These are phyloP conservation scores for Trametes coccinea DNA, from an alignment of 768 basidiomycete species.

Conservation along the genomic window DNA sequence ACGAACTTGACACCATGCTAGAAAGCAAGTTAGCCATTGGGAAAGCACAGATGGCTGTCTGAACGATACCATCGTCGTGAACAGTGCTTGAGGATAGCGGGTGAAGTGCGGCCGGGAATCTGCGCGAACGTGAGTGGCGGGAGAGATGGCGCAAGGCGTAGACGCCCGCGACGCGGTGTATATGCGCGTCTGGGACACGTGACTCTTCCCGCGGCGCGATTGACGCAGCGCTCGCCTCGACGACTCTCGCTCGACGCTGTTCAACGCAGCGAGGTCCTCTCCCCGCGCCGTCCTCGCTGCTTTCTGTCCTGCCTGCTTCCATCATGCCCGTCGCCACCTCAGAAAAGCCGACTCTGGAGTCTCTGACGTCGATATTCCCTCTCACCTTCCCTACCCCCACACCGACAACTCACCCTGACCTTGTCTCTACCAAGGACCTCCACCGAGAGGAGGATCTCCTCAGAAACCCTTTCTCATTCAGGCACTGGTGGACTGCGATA, in stretches of 20 bases:
- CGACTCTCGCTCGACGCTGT: background rate
- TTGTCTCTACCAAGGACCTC: slow-evolving; percentile 75
- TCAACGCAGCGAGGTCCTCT: background rate
- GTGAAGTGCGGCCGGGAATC: background rate
- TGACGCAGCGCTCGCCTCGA: slow-evolving; percentile 1
- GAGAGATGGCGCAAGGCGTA: slow-evolving; percentile 13
- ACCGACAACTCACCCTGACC: slow-evolving; percentile 72
- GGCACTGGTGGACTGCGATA: slow-evolving; percentile 92
- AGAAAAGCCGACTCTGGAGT: slow-evolving; percentile 49
- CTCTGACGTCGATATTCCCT: slow-evolving; percentile 67
- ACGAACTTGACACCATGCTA: slow-evolving; percentile 75
- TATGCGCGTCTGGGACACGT: slow-evolving; percentile 17
- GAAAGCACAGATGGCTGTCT: background rate
- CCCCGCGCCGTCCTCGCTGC: background rate
- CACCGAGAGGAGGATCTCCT: slow-evolving; percentile 92
- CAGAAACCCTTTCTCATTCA: slow-evolving; percentile 87
- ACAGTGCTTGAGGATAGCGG: slow-evolving; percentile 2
- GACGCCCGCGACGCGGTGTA: slow-evolving; percentile 9
- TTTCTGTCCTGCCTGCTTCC: background rate
- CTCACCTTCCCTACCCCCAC: slow-evolving; percentile 84
- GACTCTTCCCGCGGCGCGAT: slow-evolving; percentile 8
- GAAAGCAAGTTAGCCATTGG: background rate
- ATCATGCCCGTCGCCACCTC: slow-evolving; percentile 59
- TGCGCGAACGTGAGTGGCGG: background rate
- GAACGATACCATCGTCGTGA: slow-evolving; percentile 14